These are phyloP conservation scores for Asterella californica DNA, from an alignment of 225 moss, liverwort and hornwort species.

Conservation along the genomic window DNA sequence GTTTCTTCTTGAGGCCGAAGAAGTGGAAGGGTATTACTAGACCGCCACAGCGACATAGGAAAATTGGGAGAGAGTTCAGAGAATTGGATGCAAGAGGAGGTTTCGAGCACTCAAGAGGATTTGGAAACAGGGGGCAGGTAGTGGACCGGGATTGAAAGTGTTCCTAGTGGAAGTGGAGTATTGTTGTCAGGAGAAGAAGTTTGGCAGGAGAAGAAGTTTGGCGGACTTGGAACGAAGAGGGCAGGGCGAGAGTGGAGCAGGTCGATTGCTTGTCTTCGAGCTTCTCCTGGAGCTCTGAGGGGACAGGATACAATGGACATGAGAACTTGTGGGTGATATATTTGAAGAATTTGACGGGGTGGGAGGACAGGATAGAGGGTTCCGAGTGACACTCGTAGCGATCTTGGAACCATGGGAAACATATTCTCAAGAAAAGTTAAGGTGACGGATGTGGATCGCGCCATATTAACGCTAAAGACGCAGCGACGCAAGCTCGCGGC, in stretches of 20 bases:
- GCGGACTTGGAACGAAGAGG: neutral
- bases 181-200: neutral
- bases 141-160: neutral
- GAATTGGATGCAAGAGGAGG: neutral
- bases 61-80: no score
- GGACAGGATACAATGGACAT: neutral
- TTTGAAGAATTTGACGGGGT: neutral
- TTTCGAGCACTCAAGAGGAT: neutral
- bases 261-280: neutral
- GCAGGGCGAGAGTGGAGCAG: neutral
- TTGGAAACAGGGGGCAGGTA: neutral
- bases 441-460: slow-evolving; percentile 84
- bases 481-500: slow-evolving; percentile 68
- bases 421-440: slow-evolving; percentile 67
- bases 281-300: neutral
- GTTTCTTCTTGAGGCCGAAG: neutral
- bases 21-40: neutral
- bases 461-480: slow-evolving; percentile 73
- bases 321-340: neutral
- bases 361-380: neutral
- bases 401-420: slow-evolving; percentile 59
- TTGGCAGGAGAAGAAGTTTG: neutral
- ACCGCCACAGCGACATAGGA: neutral
- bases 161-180: no score
- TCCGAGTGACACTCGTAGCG: neutral